Conservation (phyloP, 2,329 filamentous ascomycete species). For the Trichoderma asperellum region DNA sequence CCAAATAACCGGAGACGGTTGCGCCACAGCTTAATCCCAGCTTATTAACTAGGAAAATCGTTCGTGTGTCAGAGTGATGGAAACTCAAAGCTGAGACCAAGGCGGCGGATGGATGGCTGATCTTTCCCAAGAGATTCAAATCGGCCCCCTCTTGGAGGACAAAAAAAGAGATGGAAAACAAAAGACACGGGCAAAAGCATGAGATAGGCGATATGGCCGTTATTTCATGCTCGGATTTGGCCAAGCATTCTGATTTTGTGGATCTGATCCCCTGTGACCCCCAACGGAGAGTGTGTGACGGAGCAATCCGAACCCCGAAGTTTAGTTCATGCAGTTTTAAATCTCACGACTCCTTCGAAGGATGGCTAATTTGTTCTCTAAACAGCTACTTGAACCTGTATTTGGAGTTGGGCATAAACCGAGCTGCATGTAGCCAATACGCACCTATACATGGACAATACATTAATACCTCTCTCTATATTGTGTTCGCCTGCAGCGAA, state of each 20-base stretch:
- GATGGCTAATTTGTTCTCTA: neutral
- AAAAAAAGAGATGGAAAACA: neutral
- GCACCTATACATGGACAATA: too few species aligned
- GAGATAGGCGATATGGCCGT: neutral
- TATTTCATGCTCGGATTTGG: neutral
- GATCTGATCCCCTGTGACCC: constrained; percentile 4
- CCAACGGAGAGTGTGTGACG: constrained; percentile 4
- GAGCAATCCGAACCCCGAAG: constrained; percentile 11
- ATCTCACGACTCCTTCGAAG: neutral
- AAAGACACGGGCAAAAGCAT: neutral
- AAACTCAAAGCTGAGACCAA: neutral
- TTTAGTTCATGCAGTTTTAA: neutral
- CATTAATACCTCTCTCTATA: neutral
- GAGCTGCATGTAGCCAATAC: neutral
- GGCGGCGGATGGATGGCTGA: neutral
- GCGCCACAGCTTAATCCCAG: neutral
- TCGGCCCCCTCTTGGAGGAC: neutral
- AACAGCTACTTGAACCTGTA: neutral
- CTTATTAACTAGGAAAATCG: neutral
- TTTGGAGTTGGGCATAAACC: neutral
- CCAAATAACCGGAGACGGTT: neutral
- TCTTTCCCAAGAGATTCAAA: neutral
- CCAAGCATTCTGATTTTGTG: constrained; percentile 6
- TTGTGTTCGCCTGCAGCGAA: too few species aligned
- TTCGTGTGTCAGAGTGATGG: neutral